Base-by-base conservation (phyloP, 2,329 filamentous ascomycete genomes). In the Escovopsis sp. region DNA sequence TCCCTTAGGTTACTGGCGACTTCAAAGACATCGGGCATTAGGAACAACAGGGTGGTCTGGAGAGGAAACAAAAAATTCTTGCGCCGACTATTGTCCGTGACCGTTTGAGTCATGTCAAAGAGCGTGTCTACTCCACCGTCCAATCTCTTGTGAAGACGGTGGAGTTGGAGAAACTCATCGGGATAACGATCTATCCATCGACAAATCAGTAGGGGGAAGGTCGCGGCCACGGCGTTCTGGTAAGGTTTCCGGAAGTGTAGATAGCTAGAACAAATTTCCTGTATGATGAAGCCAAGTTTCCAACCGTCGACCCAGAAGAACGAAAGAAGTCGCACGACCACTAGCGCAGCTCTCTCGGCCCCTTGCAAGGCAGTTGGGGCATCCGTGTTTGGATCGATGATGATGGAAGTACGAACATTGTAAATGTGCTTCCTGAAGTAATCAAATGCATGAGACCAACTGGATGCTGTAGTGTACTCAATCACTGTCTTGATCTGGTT, bases 11-110 rank as follows among this genome's bases (percentile, higher is more conserved):
- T 76, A 52, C 73, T 77, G 18, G 75, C 76, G 25, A 79, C 72
- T 52, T 79, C 73, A 43, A 81, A 81, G 5, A 80, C 71, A 44
- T 81, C 76, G 4, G 76, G 76, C 8, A 79, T 57, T 8, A 81
- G 60, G 39, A 80, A 68, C 9, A 80, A 54, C 4, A 81, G 55
- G 11, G 68, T 65, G 2, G 66, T 73, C 48, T 80, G 76, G 35
- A 81, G 60, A 13, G 76, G 74, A 44, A 68, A 76, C 15, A 79
- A 57, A 23, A 71, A 56, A 4, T 62, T 62, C 43, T 66, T 72
- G 33, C 68, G 64, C 41, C 65, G 65, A 27, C 62, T 63, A 36
- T 65, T 70, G 48, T 79, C 75, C 26, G 65, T 63, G 19, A 76
- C 65, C 3, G 70, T 71, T 43, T 73, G 67, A 5, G 72, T 67